A percentile compares a stretch with the other conserved stretches of the same genome.
Conservation (phyloP, 108 stramenopile genomes). For the Discostella stelligeroides region DNA sequence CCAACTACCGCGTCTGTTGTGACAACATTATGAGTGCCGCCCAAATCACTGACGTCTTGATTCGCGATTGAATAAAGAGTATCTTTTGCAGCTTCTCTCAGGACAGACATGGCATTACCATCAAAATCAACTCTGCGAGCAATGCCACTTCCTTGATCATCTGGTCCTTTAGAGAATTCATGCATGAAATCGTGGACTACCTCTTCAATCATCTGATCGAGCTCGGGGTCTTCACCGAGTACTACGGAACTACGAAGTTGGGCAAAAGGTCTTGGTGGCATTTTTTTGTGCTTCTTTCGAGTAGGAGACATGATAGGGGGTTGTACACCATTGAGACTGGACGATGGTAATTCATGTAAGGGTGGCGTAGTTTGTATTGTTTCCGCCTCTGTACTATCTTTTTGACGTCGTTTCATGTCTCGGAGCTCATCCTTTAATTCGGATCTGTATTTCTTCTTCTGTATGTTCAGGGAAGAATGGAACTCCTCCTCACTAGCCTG, state of each 20-base stretch:
- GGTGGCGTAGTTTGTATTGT: not conserved
- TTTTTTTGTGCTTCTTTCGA: constrained; percentile 14
- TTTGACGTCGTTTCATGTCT: constrained; percentile 2
- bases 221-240: constrained; percentile 26
- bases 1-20: not conserved
- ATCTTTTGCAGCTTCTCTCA: constrained; percentile 28
- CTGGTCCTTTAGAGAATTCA: not conserved
- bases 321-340: not conserved
- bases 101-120: constrained; percentile 19
- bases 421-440: constrained; percentile 6
- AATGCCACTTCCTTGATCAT: not conserved
- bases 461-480: constrained; percentile 1
- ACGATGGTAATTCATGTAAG: not conserved
- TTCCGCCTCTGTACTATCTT: not conserved
- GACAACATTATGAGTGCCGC: not conserved
- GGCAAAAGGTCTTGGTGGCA: not conserved
- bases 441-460: constrained; percentile 5
- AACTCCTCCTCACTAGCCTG: constrained; percentile 9
- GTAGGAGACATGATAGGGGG: not conserved
- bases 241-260: constrained; percentile 14
- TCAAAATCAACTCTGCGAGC: constrained; percentile 15
- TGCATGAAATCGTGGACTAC: constrained; percentile 19
- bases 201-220: constrained; percentile 34
- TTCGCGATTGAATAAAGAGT: constrained; percentile 6
- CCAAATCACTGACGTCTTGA: not conserved